These are phyloP conservation scores for Cladochytrium replicatum DNA, from an alignment of 192 early-diverging fungal species.

Conservation along the genomic window DNA sequence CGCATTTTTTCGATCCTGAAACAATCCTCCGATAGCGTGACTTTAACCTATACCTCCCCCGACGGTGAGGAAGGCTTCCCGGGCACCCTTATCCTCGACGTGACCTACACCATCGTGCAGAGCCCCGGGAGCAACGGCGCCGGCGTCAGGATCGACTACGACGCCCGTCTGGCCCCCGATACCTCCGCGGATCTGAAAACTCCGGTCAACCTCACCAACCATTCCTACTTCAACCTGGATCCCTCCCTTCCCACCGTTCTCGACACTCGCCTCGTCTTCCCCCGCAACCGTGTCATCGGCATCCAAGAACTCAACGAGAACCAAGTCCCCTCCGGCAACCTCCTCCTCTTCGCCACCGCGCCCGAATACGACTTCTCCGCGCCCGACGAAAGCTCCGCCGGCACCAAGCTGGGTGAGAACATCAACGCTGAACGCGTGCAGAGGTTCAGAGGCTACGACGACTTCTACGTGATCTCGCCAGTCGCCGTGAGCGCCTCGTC, in stretches of 20 bases:
- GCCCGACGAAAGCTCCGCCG: too few species aligned
- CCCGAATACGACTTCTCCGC: slow-evolving; percentile 46
- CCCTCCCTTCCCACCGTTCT: slow-evolving; percentile 31
- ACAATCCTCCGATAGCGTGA: slow-evolving; percentile 36
- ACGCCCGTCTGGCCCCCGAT: slow-evolving; percentile 38
- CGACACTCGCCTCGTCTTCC: slow-evolving; percentile 40
- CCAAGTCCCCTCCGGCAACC: slow-evolving; percentile 64
- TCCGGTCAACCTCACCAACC: slow-evolving; percentile 70
- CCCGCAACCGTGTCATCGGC: slow-evolving; percentile 36
- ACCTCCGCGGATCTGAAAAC: slow-evolving; percentile 36
- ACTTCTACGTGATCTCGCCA: slow-evolving; percentile 52
- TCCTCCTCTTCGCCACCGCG: slow-evolving; percentile 26
- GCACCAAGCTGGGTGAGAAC: slow-evolving; percentile 43
- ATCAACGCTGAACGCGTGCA: slow-evolving; percentile 41
- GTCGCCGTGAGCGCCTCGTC: slow-evolving; percentile 7
- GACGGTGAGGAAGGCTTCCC: slow-evolving; percentile 79
- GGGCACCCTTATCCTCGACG: slow-evolving; percentile 44
- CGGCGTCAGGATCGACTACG: slow-evolving; percentile 23
- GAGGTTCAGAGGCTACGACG: slow-evolving; percentile 67
- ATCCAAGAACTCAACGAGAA: slow-evolving; percentile 40
- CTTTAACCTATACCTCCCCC: slow-evolving; percentile 44
- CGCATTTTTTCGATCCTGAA: slow-evolving; percentile 29
- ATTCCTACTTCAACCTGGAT: slow-evolving; percentile 79
- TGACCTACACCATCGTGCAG: slow-evolving; percentile 43
- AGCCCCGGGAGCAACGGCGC: slow-evolving; percentile 9